A percentile compares a stretch with the other conserved stretches of the same genome.
Evolutionary conservation across 805 yeast genomes (phyloP).

Genomic region (Zygosaccharomyces siamensis): DNA sequence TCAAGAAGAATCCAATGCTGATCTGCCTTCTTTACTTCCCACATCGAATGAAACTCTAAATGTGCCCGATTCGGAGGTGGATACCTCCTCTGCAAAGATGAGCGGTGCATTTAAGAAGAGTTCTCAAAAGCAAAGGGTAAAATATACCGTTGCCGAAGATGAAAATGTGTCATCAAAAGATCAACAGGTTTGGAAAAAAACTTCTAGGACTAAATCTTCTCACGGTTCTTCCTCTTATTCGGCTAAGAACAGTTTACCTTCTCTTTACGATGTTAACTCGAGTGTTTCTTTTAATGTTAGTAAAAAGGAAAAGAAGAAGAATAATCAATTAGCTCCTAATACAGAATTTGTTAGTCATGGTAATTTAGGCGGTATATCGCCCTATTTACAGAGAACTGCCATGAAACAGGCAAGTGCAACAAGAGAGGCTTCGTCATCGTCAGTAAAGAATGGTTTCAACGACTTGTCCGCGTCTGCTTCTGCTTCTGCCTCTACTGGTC

Average conservation of each 20-base stretch:
- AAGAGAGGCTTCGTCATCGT: not conserved
- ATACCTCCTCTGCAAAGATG: constrained; percentile 10
- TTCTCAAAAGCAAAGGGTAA: constrained; percentile 29
- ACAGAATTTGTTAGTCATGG: constrained; percentile 25
- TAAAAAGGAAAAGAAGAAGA: constrained; percentile 10
- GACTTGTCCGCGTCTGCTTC: not conserved
- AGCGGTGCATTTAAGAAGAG: constrained; percentile 24
- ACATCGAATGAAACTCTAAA: not conserved
- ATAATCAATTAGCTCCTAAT: constrained; percentile 6
- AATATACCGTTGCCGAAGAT: constrained; percentile 8
- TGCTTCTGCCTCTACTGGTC: not conserved
- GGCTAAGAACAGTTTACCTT: constrained; percentile 19
- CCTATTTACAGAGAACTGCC: constrained; percentile 14
- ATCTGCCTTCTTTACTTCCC: constrained; percentile 17
- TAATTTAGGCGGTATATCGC: constrained; percentile 18
- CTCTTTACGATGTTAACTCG: constrained; percentile 16
- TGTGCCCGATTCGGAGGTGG: not conserved
- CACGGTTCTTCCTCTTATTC: constrained; percentile 2
- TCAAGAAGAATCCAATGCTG: constrained; percentile 2
- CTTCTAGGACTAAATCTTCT: constrained; percentile 24
- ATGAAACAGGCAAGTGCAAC: not conserved
- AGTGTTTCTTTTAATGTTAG: constrained; percentile 7
- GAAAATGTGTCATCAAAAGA: not conserved
- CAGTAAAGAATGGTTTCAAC: not conserved
- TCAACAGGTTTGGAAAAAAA: constrained; percentile 8